Percentiles rank a stretch among this genome's conserved stretches.
These are phyloP conservation scores for Lactifluus volemus DNA, from an alignment of 768 basidiomycete genomes.

Conservation along the genomic window DNA sequence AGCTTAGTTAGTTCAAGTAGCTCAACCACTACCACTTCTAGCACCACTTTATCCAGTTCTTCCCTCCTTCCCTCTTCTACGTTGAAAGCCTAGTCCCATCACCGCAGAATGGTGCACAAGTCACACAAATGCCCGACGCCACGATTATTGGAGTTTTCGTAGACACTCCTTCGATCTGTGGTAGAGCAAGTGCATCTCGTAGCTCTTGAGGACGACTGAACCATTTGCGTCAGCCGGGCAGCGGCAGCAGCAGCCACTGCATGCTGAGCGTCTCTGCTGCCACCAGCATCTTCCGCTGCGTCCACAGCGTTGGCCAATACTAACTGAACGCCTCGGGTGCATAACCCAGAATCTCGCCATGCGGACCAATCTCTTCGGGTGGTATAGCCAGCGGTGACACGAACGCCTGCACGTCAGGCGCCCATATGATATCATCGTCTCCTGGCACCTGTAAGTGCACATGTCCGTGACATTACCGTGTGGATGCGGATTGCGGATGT, in stretches of 20 bases:
- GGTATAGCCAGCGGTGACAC: conserved; percentile 12
- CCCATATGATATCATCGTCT: conserved; percentile 46
- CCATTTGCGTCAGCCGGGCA: too few species aligned
- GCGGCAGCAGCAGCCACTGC: too few species aligned
- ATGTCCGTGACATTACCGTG: too few species aligned
- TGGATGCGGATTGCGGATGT: too few species aligned
- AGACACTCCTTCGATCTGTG: too few species aligned
- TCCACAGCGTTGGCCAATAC: not conserved
- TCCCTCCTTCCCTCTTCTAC: conserved; percentile 4
- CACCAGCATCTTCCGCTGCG: not conserved
- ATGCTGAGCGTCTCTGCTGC: conserved; percentile 14
- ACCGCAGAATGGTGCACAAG: conserved; percentile 22
- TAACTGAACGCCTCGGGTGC: conserved; percentile 19
- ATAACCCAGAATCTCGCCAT: conserved; percentile 34
- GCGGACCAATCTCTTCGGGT: conserved; percentile 35
- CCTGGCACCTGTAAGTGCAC: too few species aligned
- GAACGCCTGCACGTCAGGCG: conserved; percentile 34
- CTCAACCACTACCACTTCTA: conserved; percentile 23
- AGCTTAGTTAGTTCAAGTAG: conserved; percentile 22
- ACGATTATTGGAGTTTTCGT: too few species aligned
- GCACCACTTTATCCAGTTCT: conserved; percentile 15
- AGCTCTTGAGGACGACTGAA: too few species aligned
- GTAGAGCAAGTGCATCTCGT: too few species aligned
- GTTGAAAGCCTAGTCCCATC: conserved; percentile 9
- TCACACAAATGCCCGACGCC: too few species aligned